phyloP scores from a whole-genome alignment of 2,329 filamentous ascomycete species.

The Arthrobotrys sinensis region DNA sequence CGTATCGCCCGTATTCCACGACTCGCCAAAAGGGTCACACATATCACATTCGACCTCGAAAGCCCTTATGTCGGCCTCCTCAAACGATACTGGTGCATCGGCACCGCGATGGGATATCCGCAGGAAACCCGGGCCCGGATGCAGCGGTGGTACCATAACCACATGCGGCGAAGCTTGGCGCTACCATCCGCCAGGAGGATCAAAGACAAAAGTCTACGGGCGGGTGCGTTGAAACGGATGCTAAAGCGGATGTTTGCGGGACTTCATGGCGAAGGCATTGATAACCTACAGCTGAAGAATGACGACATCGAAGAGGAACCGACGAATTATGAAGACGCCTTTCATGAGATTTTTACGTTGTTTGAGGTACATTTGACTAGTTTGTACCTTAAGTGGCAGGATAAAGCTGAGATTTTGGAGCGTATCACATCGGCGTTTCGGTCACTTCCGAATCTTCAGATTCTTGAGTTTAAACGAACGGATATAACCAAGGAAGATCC shows the following conservation, averaged over 20 bases:
- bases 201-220: slow-evolving; percentile 13
- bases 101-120: slow-evolving; percentile 50
- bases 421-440: slow-evolving; percentile 46
- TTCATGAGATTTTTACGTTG: slow-evolving; percentile 53
- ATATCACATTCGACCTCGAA: slow-evolving; percentile 49
- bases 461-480: slow-evolving; percentile 49
- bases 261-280: background rate
- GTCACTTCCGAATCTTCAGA: slow-evolving; percentile 42
- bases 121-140: slow-evolving; percentile 43
- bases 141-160: slow-evolving; percentile 54
- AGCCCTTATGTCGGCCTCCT: slow-evolving; percentile 52
- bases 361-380: slow-evolving; percentile 51
- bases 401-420: slow-evolving; percentile 51
- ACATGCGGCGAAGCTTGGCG: slow-evolving; percentile 32
- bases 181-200: slow-evolving; percentile 16
- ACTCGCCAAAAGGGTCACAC: slow-evolving; percentile 39
- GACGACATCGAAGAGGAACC: slow-evolving; percentile 17
- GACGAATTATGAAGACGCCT: slow-evolving; percentile 51
- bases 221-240: slow-evolving; percentile 15
- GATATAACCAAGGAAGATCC: slow-evolving; percentile 55
- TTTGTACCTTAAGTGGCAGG: slow-evolving; percentile 46
- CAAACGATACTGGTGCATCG: slow-evolving; percentile 55
- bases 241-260: slow-evolving; percentile 17
- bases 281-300: background rate
- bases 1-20: slow-evolving; percentile 36